Percentiles rank a stretch among this genome's conserved stretches.
Evolutionary conservation across 805 yeast species (phyloP).

Genomic region (Saccharomycopsis selenospora): DNA sequence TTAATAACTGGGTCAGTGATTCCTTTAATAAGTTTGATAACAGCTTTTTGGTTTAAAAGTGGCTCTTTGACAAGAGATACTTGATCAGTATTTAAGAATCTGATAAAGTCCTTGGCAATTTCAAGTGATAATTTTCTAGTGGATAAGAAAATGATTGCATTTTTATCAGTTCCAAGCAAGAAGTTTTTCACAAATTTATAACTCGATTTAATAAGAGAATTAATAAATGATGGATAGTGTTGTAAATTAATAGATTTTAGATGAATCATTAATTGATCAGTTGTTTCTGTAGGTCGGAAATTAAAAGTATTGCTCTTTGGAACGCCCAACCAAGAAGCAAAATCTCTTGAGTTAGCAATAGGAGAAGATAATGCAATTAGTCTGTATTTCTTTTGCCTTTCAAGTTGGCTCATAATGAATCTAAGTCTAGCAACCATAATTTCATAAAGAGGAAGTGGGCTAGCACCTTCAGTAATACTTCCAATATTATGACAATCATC

Average conservation of each 20-base stretch:
- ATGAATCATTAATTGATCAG: conserved; percentile 49
- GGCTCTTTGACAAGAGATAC: conserved; percentile 31
- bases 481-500: conserved; percentile 72
- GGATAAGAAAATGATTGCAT: conserved; percentile 50
- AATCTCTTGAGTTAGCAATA: conserved; percentile 65
- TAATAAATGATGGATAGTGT: conserved; percentile 47
- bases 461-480: conserved; percentile 46
- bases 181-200: conserved; percentile 35
- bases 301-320: conserved; percentile 54
- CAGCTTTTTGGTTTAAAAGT: conserved; percentile 23
- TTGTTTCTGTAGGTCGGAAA: conserved; percentile 58
- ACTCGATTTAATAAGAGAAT: conserved; percentile 44
- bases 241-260: conserved; percentile 40
- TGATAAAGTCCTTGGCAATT: conserved; percentile 39
- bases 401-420: conserved; percentile 61
- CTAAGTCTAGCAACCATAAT: conserved; percentile 61
- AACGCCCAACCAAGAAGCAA: conserved; percentile 85
- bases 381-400: conserved; percentile 38
- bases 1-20: conserved; percentile 42
- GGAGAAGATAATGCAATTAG: conserved; percentile 66
- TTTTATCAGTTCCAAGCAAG: conserved; percentile 26
- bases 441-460: conserved; percentile 62
- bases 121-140: conserved; percentile 47
- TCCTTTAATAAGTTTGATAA: conserved; percentile 36
- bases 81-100: conserved; percentile 32